Percentiles rank a stretch among this genome's conserved stretches.
phyloP scores from a whole-genome alignment of 164 flowering plant genomes.

The Aristolochia contorta region DNA sequence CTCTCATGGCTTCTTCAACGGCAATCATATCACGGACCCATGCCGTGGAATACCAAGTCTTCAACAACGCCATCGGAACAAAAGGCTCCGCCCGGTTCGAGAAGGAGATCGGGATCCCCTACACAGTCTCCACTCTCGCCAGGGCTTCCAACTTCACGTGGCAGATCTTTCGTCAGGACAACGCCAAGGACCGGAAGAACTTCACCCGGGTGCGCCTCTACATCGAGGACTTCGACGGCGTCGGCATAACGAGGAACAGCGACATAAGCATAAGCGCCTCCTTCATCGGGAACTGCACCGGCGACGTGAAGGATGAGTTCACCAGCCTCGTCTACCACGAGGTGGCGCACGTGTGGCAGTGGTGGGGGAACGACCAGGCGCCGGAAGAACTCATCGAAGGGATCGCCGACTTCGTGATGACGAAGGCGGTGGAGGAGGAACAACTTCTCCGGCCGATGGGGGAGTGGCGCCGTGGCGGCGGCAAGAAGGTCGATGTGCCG shows the following conservation, averaged over 20 bases:
- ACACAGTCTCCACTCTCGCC: slow-evolving; percentile 22
- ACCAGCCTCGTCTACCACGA: slow-evolving; percentile 55
- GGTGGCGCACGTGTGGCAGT: slow-evolving; percentile 60
- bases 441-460: no score
- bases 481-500: slow-evolving; percentile 45
- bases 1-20: slow-evolving; percentile 11
- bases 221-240: slow-evolving; percentile 36
- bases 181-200: slow-evolving; percentile 26
- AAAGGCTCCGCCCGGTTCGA: slow-evolving; percentile 40
- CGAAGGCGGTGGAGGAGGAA: slow-evolving; percentile 31
- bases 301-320: slow-evolving; percentile 42
- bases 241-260: slow-evolving; percentile 31
- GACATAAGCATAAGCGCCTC: slow-evolving; percentile 36
- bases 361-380: slow-evolving; percentile 43
- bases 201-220: slow-evolving; percentile 25
- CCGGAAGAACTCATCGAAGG: slow-evolving; percentile 60
- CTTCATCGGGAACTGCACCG: slow-evolving; percentile 28
- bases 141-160: slow-evolving; percentile 48
- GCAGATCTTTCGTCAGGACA: slow-evolving; percentile 35
- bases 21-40: slow-evolving; percentile 1
- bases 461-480: slow-evolving; percentile 45
- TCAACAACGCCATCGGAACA: slow-evolving; percentile 33
- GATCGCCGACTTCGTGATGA: slow-evolving; percentile 57
- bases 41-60: slow-evolving; percentile 29
- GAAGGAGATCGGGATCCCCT: slow-evolving; percentile 28